These are phyloP conservation scores for Pleurotus giganteus DNA, from an alignment of 768 basidiomycete species.

Conservation along the genomic window DNA sequence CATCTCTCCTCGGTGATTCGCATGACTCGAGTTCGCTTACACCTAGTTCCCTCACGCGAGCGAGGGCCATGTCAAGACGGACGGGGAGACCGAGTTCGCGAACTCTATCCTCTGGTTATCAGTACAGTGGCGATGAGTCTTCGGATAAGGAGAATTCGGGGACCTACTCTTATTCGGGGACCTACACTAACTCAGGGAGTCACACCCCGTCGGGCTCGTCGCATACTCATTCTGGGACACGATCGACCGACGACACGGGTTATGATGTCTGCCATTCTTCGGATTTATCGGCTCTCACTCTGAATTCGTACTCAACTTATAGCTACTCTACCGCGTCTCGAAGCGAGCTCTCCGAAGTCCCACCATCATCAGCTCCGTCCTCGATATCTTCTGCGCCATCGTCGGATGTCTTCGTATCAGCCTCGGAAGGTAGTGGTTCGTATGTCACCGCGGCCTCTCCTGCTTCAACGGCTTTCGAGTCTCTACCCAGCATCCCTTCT, in stretches of 20 bases:
- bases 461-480: conserved; percentile 47
- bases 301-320: conserved; percentile 19
- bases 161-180: not conserved
- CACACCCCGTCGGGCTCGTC: conserved; percentile 9
- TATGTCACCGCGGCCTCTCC: conserved; percentile 44
- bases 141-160: conserved; percentile 59
- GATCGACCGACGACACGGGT: conserved; percentile 46
- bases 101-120: conserved; percentile 39
- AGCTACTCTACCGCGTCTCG: conserved; percentile 16
- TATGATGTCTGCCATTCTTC: conserved; percentile 55
- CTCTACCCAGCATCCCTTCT: conserved; percentile 60
- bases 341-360: conserved; percentile 10
- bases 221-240: conserved; percentile 16
- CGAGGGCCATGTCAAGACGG: conserved; percentile 55
- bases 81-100: conserved; percentile 39
- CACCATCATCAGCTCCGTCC: conserved; percentile 33
- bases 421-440: conserved; percentile 49
- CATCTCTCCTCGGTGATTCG: conserved; percentile 57
- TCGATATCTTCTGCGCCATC: conserved; percentile 26
- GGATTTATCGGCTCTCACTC: conserved; percentile 42
- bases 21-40: conserved; percentile 39
- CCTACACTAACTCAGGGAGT: conserved; percentile 10
- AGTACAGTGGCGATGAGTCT: conserved; percentile 32
- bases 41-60: conserved; percentile 59
- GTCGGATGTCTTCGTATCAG: conserved; percentile 39